Evolutionary conservation across 2,329 filamentous ascomycete genomes (phyloP), one percentile per base, ranked within the genome.

Genomic region (Arthroderma sp.): DNA sequence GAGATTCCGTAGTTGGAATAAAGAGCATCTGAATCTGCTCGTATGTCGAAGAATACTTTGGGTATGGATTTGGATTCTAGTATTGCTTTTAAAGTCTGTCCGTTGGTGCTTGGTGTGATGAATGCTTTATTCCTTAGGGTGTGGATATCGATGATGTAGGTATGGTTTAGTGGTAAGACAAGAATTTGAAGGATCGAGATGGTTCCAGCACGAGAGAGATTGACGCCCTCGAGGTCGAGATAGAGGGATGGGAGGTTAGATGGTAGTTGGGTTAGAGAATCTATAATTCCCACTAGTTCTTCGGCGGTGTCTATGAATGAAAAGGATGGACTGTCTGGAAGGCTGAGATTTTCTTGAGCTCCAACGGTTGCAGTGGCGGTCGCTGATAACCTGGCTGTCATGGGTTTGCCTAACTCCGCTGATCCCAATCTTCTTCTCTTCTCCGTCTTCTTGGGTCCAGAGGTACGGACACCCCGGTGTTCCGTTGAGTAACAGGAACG

Each of bases 41-140:
- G 71, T 10, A 80, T 63, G 48, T 80, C 75, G 51, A 77, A 79
- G 48, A 79, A 66, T 29, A 71, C 68, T 50, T 79, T 78, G 0
- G 59, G 56, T 10, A 71, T 67, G 0, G 39, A 6, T 0, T 48
- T 5, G 0, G 61, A 65, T 54, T 78, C 68, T 1, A 78, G 55
- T 6, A 78, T 64, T 0, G 40, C 38, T 48, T 67, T 66, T 1
- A 63, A 47, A 2, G 50, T 58, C n/a, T 33, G 38, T 3, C 53
- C 56, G 29, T 50, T 51, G 3, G 8, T 28, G 5, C 36, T 42
- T 4, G 45, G 8, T n/a, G 62, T 68, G n/a, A 48, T 50, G 47
- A 77, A 74, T 0, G 66, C 66, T 22, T 46, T 28, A 3, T 44
- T 9, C 1, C 56, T 49, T 0, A 75, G 65, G 0, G 44, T 52